phyloP scores from a whole-genome alignment of 352 stramenopile species.

The Elongisporangium undulatum region DNA sequence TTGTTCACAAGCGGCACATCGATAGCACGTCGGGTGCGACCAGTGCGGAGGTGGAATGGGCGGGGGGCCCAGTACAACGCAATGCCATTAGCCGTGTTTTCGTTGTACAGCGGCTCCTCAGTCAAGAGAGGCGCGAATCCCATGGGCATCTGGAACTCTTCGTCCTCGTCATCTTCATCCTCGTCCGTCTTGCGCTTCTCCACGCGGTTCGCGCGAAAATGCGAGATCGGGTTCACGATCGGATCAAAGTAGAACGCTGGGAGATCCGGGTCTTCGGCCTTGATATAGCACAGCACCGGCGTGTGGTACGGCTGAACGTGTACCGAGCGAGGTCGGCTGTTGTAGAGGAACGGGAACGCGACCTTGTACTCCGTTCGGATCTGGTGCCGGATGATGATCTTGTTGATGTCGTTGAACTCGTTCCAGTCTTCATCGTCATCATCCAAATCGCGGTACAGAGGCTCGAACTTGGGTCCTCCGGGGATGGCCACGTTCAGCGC shows the following conservation, averaged over 20 bases:
- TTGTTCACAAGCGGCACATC: conserved; percentile 99
- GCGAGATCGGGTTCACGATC: conserved; percentile 97
- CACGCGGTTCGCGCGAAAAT: conserved; percentile 83
- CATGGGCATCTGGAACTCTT: conserved; percentile 88
- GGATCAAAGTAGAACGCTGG: conserved; percentile 97
- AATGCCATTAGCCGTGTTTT: conserved; percentile 96
- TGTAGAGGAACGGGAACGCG: conserved; percentile 99
- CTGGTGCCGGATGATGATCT: conserved; percentile 99
- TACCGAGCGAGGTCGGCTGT: conserved; percentile 95
- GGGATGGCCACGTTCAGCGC: conserved; percentile 99
- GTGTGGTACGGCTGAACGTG: conserved; percentile 96
- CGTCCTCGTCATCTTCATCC: conserved; percentile 72
- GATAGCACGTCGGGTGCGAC: conserved; percentile 93
- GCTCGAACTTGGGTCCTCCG: conserved; percentile 99
- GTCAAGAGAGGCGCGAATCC: conserved; percentile 90
- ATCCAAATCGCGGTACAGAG: conserved; percentile 97
- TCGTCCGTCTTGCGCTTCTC: conserved; percentile 44
- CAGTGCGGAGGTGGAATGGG: conserved; percentile 97
- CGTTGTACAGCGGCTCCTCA: conserved; percentile 93
- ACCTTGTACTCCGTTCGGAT: conserved; percentile 99
- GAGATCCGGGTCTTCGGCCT: conserved; percentile 92
- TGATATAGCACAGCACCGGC: conserved; percentile 96
- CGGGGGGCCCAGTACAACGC: conserved; percentile 97
- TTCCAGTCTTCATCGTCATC: conserved; percentile 99
- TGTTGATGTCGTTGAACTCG: conserved; percentile 99